phyloP scores from a whole-genome alignment of 345 rosid species.

The Moricandia moricandioides region DNA sequence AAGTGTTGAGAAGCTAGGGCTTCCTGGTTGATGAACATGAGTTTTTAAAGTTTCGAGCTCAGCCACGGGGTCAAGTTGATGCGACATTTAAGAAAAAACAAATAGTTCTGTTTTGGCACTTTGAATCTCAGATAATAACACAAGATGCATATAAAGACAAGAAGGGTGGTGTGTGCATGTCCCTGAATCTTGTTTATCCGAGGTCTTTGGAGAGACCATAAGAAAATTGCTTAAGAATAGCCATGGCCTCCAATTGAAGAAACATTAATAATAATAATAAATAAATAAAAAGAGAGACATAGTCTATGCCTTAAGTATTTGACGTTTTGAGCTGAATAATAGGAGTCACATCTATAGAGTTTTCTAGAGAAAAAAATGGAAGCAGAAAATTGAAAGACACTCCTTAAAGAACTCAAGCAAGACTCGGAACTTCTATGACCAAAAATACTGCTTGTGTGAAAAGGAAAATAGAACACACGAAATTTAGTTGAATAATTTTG shows the following conservation, averaged over 20 bases:
- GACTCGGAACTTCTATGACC: not conserved
- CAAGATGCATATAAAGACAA: constrained; percentile 25
- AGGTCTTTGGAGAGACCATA: constrained; percentile 38
- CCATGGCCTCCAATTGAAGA: not conserved
- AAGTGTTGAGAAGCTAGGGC: constrained; percentile 39
- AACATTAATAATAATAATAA: not conserved
- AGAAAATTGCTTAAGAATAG: constrained; percentile 20
- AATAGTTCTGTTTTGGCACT: constrained; percentile 13
- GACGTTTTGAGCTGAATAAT: constrained; percentile 22
- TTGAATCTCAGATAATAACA: not conserved
- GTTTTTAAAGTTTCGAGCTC: constrained; percentile 38
- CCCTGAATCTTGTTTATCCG: constrained; percentile 36
- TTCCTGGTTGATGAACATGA: constrained; percentile 36
- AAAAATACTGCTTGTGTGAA: not conserved
- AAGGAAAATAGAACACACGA: no score
- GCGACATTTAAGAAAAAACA: constrained; percentile 14
- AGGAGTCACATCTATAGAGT: not conserved
- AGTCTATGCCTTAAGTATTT: constrained; percentile 18
- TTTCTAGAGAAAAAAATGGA: not conserved
- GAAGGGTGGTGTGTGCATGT: not conserved
- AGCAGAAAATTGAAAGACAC: not conserved
- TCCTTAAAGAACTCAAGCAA: not conserved
- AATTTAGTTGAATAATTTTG: no score
- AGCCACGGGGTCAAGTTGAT: constrained; percentile 29
- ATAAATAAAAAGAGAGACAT: not conserved